Percentiles rank a stretch among this genome's conserved stretches.
phyloP scores from a whole-genome alignment of 495 filamentous ascomycete species.

The Penicillium crystallinum region DNA sequence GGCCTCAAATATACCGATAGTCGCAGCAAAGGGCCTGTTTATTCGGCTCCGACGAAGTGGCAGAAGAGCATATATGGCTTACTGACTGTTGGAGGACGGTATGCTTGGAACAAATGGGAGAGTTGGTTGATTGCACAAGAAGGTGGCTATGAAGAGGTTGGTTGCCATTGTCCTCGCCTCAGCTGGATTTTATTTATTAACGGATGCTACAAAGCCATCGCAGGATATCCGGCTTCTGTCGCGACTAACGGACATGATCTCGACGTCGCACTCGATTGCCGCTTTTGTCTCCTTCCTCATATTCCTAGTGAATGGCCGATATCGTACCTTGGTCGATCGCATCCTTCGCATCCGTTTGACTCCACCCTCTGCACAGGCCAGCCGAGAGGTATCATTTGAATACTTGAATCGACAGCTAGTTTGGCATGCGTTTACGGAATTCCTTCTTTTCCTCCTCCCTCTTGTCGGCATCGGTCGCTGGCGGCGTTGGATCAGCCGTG shows the following conservation, averaged over 20 bases:
- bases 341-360: constrained; percentile 80
- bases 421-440: constrained; percentile 98
- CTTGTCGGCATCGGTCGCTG: constrained; percentile 90
- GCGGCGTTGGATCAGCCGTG: constrained; percentile 80
- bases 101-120: constrained; percentile 88
- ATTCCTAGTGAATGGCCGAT: constrained; percentile 84
- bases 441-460: constrained; percentile 90
- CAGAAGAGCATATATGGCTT: constrained; percentile 85
- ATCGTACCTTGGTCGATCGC: constrained; percentile 86
- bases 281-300: constrained; percentile 81
- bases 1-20: constrained; percentile 88
- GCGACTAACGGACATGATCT: constrained; percentile 60
- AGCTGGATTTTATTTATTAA: constrained; percentile 11
- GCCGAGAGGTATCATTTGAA: constrained; percentile 90
- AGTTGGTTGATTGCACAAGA: constrained; percentile 73
- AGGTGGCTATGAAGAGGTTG: constrained; percentile 60
- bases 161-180: not conserved
- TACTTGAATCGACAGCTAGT: constrained; percentile 97
- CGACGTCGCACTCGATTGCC: constrained; percentile 70
- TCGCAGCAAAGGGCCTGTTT: constrained; percentile 55
- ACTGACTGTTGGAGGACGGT: constrained; percentile 80
- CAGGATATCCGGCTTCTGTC: constrained; percentile 54
- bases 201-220: constrained; percentile 33
- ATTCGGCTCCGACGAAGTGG: constrained; percentile 59
- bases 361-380: constrained; percentile 73